Evolutionary conservation across 352 stramenopile genomes (phyloP), one percentile per base, ranked within the genome.

Genomic region (Pythium grandisporangium): DNA sequence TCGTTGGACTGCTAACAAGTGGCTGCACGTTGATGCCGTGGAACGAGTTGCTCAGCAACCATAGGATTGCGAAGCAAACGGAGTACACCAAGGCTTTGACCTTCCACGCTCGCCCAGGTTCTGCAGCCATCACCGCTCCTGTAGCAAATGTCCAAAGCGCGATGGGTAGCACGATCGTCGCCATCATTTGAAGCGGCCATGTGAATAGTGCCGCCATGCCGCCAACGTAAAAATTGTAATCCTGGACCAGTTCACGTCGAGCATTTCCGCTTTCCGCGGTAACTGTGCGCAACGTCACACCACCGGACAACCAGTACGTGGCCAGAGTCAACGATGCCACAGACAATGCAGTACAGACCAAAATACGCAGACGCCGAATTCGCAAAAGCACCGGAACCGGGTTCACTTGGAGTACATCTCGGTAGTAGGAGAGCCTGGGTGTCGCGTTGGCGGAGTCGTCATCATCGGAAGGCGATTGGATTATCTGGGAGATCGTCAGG

Each of bases 41-140:
- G 40, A 84, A 79, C 19, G 70, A 60, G 43, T 81, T 88, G 26
- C 61, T 61, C n/a, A 88, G 53, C n/a, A 82, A 49, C 59, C 65
- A 85, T 7, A 84, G 32, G 27, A 78, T 39, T n/a, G 63, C 43
- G 29, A 66, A 66, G 6, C 53, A 56, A 17, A 75, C 21, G 12
- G 63, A 33, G 4, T 61, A 55, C 17, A 78, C 25, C 1, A 48
- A 35, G 10, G 56, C 41, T 8, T 61, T 55, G 11, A 53, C 55
- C 21, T 43, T 53, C 12, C 44, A 60, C 16, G 22, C 23, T 16
- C 43, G 44, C 4, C 42, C 26, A 1, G 24, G 16, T n/a, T 50
- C 58, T 26, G 73, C 62, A 29, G 58, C 49, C 75, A 88, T 82
- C 13, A 61, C 58, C 32, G 51, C 51, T 29, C 58, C 44, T 8